phyloP scores from a whole-genome alignment of 139 green algal genomes.

The Chlorella sp. region DNA sequence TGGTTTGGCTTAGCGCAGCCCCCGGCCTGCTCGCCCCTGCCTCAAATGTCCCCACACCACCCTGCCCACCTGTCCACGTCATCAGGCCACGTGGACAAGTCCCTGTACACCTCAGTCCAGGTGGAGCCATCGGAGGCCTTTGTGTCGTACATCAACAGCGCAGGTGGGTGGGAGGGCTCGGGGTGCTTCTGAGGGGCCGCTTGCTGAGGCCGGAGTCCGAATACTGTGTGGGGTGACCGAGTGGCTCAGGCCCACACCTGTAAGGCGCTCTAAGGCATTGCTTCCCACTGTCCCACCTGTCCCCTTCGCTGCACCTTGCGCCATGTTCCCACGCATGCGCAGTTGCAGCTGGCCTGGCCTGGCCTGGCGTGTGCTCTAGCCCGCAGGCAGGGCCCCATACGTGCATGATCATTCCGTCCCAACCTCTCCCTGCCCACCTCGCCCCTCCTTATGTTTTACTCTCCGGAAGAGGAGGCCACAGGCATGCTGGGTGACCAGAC shows the following conservation, averaged over 20 bases:
- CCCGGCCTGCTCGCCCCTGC: neutral
- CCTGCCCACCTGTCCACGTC: neutral
- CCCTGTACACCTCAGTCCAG: constrained; percentile 67
- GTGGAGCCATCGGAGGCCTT: constrained; percentile 71
- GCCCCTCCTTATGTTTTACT: too few relatives aligned
- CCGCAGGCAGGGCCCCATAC: too few relatives aligned
- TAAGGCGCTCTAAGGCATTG: too few relatives aligned
- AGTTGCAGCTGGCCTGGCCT: too few relatives aligned
- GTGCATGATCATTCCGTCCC: too few relatives aligned
- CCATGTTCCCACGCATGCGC: neutral
- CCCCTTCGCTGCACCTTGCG: neutral
- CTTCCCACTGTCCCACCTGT: neutral
- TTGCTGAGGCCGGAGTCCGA: neutral
- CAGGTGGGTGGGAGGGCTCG: neutral
- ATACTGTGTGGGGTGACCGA: neutral
- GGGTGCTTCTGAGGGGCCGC: neutral
- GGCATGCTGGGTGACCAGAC: too few relatives aligned
- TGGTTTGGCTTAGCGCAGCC: too few relatives aligned
- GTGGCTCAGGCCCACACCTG: neutral
- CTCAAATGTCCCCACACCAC: neutral
- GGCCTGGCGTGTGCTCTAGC: too few relatives aligned
- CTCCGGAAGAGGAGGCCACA: too few relatives aligned
- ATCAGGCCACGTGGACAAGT: constrained; percentile 51
- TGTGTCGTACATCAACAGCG: constrained; percentile 52
- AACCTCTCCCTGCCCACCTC: too few relatives aligned